Percentiles rank a stretch among this genome's conserved stretches.
Conservation (phyloP, 202 grass and related monocot genomes). For the Elaeis oleifera region DNA sequence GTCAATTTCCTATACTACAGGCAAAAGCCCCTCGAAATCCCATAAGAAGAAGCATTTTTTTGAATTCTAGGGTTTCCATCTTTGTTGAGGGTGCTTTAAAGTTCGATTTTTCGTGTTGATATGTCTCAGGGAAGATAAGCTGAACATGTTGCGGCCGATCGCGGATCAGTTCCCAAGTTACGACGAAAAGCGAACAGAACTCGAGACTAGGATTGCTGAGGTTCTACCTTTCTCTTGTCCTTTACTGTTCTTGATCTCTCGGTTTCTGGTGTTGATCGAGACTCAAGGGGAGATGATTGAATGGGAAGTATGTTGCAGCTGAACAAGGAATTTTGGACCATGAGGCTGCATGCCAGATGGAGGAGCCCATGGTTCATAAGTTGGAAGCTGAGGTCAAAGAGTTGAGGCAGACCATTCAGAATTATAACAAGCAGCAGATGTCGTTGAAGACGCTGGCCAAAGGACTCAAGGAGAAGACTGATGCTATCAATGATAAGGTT, state of each 20-base stretch:
- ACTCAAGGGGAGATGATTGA: neutral
- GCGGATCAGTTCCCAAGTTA: conserved; percentile 11
- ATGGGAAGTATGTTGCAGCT: conserved; percentile 27
- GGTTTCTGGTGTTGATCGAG: neutral
- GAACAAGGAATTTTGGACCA: conserved; percentile 51
- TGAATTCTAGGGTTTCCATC: neutral
- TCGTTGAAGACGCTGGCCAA: conserved; percentile 40
- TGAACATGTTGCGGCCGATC: conserved; percentile 37
- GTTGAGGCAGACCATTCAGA: conserved; percentile 42
- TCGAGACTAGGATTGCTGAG: conserved; percentile 47
- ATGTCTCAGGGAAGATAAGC: conserved; percentile 43
- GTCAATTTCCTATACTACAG: conserved; percentile 67
- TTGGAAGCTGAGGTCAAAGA: conserved; percentile 39
- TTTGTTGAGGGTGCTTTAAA: neutral
- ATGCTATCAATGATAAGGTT: conserved; percentile 48
- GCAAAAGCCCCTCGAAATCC: conserved; percentile 1
- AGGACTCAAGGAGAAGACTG: conserved; percentile 39
- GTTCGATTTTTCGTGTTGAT: neutral
- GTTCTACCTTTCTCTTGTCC: conserved; percentile 5
- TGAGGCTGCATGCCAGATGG: conserved; percentile 41
- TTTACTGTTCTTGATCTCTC: neutral
- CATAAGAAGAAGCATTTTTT: neutral
- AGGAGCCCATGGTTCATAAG: conserved; percentile 42
- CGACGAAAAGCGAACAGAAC: conserved; percentile 22
- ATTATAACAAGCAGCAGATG: conserved; percentile 67